Evolutionary conservation across 2,329 filamentous ascomycete species (phyloP).

Genomic region (Colletotrichum paranaense): DNA sequence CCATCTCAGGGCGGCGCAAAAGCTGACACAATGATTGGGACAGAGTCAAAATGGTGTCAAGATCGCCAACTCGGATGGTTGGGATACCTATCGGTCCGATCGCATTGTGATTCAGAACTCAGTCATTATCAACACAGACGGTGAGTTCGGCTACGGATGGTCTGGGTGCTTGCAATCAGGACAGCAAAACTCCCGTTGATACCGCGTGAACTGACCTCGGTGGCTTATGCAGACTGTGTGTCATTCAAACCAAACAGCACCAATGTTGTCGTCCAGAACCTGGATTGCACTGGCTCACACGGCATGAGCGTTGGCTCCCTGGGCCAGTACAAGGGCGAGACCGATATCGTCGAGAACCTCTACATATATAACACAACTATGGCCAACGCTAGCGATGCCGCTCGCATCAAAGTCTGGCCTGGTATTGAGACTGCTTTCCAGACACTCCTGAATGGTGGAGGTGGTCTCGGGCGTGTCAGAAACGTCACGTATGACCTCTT

Average conservation of each 20-base stretch:
- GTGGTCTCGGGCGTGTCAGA: conserved; percentile 63
- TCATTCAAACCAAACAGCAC: conserved; percentile 81
- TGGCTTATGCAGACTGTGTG: conserved; percentile 66
- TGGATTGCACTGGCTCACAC: conserved; percentile 76
- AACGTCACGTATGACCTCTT: conserved; percentile 74
- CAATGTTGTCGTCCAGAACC: conserved; percentile 74
- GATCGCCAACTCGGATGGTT: conserved; percentile 69
- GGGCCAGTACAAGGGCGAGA: conserved; percentile 72
- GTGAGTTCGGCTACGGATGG: background rate
- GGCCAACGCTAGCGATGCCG: conserved; percentile 71
- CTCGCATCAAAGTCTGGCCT: conserved; percentile 78
- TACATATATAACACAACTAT: conserved; percentile 71
- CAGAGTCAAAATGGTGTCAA: conserved; percentile 64
- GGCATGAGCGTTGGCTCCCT: conserved; percentile 79
- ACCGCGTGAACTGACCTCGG: background rate
- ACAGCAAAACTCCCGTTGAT: no score
- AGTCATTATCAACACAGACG: conserved; percentile 72
- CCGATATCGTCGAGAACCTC: conserved; percentile 76
- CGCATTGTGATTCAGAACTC: conserved; percentile 76
- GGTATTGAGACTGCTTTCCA: conserved; percentile 61
- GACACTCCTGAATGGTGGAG: conserved; percentile 70
- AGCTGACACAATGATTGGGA: conserved; percentile 34
- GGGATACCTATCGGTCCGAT: conserved; percentile 69
- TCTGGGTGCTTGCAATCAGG: background rate
- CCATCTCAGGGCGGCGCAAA: background rate